phyloP scores from a whole-genome alignment of 2,329 filamentous ascomycete genomes.

The Zarea fungicola region DNA sequence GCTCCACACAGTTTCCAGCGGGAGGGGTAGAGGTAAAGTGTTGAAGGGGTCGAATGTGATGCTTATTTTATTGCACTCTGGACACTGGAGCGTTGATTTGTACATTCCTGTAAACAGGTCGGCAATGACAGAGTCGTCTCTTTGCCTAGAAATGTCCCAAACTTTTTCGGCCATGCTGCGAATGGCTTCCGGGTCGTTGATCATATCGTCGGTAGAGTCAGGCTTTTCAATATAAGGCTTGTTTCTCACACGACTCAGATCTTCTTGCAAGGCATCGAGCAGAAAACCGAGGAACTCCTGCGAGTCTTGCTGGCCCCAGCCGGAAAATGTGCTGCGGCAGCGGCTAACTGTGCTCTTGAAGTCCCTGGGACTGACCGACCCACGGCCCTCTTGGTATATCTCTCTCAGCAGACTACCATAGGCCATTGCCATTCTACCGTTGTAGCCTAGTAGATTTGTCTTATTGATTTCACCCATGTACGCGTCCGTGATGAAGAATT shows the following conservation, averaged over 20 bases:
- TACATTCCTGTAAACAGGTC: conserved; percentile 97
- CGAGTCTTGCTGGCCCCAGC: conserved; percentile 94
- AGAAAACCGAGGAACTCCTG: conserved; percentile 96
- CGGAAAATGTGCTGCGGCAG: conserved; percentile 80
- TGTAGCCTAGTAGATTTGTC: conserved; percentile 78
- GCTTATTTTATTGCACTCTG: conserved; percentile 87
- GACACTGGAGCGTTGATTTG: conserved; percentile 94
- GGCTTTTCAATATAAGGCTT: conserved; percentile 98
- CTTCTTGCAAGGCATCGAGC: conserved; percentile 90
- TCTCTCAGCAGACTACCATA: conserved; percentile 73
- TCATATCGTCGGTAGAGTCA: conserved; percentile 95
- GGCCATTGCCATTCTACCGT: conserved; percentile 78
- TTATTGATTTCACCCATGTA: conserved; percentile 79
- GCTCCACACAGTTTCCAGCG: conserved; percentile 77
- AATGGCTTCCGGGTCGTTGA: conserved; percentile 74
- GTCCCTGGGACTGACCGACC: conserved; percentile 69
- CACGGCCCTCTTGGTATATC: conserved; percentile 67
- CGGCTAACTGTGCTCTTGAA: conserved; percentile 81
- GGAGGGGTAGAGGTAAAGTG: conserved; percentile 84
- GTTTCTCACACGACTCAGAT: conserved; percentile 86
- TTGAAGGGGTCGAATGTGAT: conserved; percentile 99
- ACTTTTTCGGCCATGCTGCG: conserved; percentile 80
- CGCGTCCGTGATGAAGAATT: conserved; percentile 76
- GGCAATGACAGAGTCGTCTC: conserved; percentile 91
- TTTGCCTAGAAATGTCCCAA: conserved; percentile 84